Base-by-base conservation (phyloP, 108 stramenopile genomes). In the Cyclostephanos tholiformis region DNA sequence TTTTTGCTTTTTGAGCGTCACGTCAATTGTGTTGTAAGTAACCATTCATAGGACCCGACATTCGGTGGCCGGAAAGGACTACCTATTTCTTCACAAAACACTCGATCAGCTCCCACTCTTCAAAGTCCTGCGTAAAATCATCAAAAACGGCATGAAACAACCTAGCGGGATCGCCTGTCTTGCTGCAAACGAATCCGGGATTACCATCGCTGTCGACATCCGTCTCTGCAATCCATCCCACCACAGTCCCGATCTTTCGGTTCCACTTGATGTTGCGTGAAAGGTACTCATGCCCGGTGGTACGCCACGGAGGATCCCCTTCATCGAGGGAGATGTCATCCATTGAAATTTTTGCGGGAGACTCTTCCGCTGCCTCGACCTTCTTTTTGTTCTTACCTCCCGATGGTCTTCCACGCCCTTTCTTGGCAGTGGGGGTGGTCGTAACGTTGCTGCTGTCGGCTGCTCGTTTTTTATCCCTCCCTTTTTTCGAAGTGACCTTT, bases 261-360 rank as follows among this genome's bases (percentile, higher is more conserved):
- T 65, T 74, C 72, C 76, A 87, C n/a, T 64, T 52, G 22, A 94
- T 69, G 25, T 65, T 75, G 2, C 84, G 71, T 22, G 84, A 84
- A 46, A 94, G 59, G 53, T 78, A 88, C 53, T 83, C 74, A 59
- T 91, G 90, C 11, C 85, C 89, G 2, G 66, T 43, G 4, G 67
- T 83, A 35, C 93, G 80, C 91, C 90, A 94, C 43, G 93, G 93
- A 14, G 93, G 93, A 87, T 94, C 93, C 16, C 89, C 89, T 55
- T 78, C 83, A 64, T 82, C 82, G 26, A 82, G 60, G 35, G 57
- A 48, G 39, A 48, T 11, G 26, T 70, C 58, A 14, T 70, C 20
- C 23, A 50, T 19, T 0, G 19, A 50, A 1, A 53, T 26, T 35
- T 59, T 43, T 2, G 30, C 23, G 8, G 64, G 36, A 36, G 36